Percentiles rank a stretch among this genome's conserved stretches.
phyloP scores from a whole-genome alignment of 2,329 filamentous ascomycete species.

The Epichloe coenophiala region DNA sequence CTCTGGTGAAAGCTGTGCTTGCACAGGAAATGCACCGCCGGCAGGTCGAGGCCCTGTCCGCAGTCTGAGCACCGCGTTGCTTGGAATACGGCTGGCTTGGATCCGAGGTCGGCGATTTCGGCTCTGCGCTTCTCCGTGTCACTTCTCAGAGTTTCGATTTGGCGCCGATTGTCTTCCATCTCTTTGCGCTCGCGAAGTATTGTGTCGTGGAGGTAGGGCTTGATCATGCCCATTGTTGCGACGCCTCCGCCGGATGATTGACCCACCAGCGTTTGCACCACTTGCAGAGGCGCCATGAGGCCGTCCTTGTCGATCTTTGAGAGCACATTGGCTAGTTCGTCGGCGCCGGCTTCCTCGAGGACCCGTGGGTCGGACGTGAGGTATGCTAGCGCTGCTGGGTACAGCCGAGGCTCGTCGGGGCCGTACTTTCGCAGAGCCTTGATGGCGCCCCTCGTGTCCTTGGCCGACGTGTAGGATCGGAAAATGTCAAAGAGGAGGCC shows the following conservation, averaged over 20 bases:
- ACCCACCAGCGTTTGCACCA: conserved; percentile 81
- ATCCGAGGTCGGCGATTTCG: conserved; percentile 64
- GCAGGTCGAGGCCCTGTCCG: conserved; percentile 64
- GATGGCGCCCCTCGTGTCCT: conserved; percentile 83
- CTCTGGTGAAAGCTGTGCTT: conserved; percentile 94
- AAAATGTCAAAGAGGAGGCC: conserved; percentile 92
- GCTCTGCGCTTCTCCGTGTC: conserved; percentile 70
- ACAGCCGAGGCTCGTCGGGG: conserved; percentile 77
- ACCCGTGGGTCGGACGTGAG: conserved; percentile 75
- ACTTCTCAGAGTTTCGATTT: conserved; percentile 69
- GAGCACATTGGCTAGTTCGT: conserved; percentile 69
- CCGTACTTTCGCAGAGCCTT: conserved; percentile 86
- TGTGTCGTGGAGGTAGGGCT: conserved; percentile 77
- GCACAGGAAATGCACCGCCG: conserved; percentile 89
- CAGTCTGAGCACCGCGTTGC: conserved; percentile 80
- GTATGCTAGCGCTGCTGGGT: conserved; percentile 83
- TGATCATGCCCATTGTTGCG: conserved; percentile 95
- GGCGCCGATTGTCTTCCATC: conserved; percentile 64
- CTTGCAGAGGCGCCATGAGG: conserved; percentile 89
- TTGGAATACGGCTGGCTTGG: conserved; percentile 80
- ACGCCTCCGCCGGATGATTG: conserved; percentile 41
- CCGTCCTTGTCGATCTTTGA: conserved; percentile 79
- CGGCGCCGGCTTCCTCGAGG: conserved; percentile 68
- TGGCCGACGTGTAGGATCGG: conserved; percentile 83
- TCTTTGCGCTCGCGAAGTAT: conserved; percentile 81